Base-by-base conservation (phyloP, 148 eudicot genomes). In the Heliamphora exappendiculata region DNA sequence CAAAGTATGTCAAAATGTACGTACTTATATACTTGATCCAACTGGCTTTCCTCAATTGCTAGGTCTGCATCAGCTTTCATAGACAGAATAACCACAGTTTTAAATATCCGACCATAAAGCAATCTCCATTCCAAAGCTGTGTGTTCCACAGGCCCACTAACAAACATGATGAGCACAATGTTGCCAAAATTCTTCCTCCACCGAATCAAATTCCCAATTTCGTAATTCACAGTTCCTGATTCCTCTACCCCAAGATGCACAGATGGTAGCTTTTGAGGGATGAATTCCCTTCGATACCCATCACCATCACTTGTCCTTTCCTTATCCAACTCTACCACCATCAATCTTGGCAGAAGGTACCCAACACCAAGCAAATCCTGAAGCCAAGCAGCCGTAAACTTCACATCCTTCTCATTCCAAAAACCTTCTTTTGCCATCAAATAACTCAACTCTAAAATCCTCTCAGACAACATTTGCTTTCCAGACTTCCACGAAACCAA, bases 51-150 rank as follows among this genome's bases (percentile, higher is more conserved):
- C 79, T 82, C 80, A 51, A 82, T 75, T 16, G 85, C 78, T 24
- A 82, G 76, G 55, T 76, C 85, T 45, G 76, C 82, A 72, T 82
- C 65, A 51, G 72, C 79, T 50, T 79, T 58, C 31, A 50, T 72
- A 0, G 85, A 82, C 33, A 82, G 54, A 55, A 82, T 82, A n/a
- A 82, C 67, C 68, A 82, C 80, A n/a, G 82, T 82, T 58, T 82
- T 82, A 42, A 82, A 82, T 64, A 82, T 42, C 70, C 85, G 55
- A 5, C 82, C 82, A 76, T 82, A 82, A 36, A 82, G 82, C 78
- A 82, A 79, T 72, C 78, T 79, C 85, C 85, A 82, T 70, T 82
- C 85, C 34, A 82, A 41, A 29, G 85, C 85, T 39, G 80, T 82
- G 12, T 75, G 82, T 45, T 82, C 82, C 58, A 82, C 85, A 58